Evolutionary conservation across 2,329 filamentous ascomycete genomes (phyloP).

Genomic region (Leptographium lundbergii): DNA sequence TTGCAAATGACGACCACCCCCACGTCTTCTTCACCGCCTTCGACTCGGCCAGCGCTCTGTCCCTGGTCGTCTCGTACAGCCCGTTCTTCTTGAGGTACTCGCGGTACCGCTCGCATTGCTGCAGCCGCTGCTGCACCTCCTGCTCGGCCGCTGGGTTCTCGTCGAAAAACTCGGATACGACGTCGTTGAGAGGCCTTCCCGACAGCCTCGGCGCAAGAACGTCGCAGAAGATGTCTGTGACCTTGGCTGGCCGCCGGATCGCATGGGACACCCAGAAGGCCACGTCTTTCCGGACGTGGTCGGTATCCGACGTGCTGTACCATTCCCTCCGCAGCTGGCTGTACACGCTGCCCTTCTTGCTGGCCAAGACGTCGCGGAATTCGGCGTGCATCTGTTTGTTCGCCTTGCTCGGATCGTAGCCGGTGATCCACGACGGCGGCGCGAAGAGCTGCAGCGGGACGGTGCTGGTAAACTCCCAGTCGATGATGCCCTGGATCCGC

Average conservation of each 20-base stretch:
- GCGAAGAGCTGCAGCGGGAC: background rate
- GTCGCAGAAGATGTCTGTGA: background rate
- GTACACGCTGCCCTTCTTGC: background rate
- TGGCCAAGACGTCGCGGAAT: background rate
- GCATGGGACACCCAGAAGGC: background rate
- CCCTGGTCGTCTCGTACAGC: background rate
- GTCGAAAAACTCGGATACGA: background rate
- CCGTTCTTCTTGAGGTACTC: background rate
- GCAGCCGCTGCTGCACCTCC: background rate
- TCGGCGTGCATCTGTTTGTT: background rate
- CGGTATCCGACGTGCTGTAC: background rate
- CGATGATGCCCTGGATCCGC: background rate
- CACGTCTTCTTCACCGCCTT: background rate
- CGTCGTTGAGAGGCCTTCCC: background rate
- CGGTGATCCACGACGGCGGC: constrained; percentile 1
- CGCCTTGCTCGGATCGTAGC: background rate
- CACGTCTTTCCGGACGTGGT: background rate
- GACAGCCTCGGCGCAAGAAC: background rate
- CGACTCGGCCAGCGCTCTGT: background rate
- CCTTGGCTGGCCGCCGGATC: background rate
- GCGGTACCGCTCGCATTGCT: background rate
- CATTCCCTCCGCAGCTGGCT: background rate
- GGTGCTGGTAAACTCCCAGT: background rate
- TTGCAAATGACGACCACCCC: background rate
- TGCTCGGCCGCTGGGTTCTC: background rate